Evolutionary conservation across 2,329 filamentous ascomycete genomes (phyloP).

Genomic region (Phaeoacremonium minimum): DNA sequence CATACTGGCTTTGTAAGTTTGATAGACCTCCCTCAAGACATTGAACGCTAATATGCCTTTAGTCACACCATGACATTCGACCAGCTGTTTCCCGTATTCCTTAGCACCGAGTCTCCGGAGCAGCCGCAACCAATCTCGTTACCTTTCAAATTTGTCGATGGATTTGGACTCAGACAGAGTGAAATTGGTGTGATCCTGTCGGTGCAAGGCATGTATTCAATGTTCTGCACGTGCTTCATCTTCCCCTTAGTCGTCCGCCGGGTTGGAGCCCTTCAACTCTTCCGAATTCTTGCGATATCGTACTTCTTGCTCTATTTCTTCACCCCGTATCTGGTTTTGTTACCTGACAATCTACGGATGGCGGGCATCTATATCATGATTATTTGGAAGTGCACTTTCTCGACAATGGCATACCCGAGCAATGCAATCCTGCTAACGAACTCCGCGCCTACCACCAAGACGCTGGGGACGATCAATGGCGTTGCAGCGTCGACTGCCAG

Average conservation of each 20-base stretch:
- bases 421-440: slow-evolving; percentile 88
- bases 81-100: slow-evolving; percentile 85
- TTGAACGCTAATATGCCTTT: slow-evolving; percentile 16
- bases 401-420: slow-evolving; percentile 86
- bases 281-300: slow-evolving; percentile 72
- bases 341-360: slow-evolving; percentile 69
- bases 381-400: slow-evolving; percentile 88
- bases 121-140: slow-evolving; percentile 51
- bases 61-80: slow-evolving; percentile 98
- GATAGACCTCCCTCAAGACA: slow-evolving; percentile 9
- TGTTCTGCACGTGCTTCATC: slow-evolving; percentile 78
- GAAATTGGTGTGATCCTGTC: slow-evolving; percentile 85
- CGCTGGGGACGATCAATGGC: slow-evolving; percentile 89
- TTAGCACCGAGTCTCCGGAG: slow-evolving; percentile 61
- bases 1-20: slow-evolving; percentile 86
- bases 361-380: slow-evolving; percentile 73
- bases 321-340: slow-evolving; percentile 83
- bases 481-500: slow-evolving; percentile 89
- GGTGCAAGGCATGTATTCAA: slow-evolving; percentile 83
- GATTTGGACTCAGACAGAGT: slow-evolving; percentile 78
- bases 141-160: slow-evolving; percentile 85
- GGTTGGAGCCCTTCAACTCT: slow-evolving; percentile 76
- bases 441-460: slow-evolving; percentile 75
- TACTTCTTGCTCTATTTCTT: slow-evolving; percentile 87
- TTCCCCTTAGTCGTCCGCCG: slow-evolving; percentile 74